phyloP scores from a whole-genome alignment of 2,329 filamentous ascomycete genomes.

The Pestalotiopsis sp. region DNA sequence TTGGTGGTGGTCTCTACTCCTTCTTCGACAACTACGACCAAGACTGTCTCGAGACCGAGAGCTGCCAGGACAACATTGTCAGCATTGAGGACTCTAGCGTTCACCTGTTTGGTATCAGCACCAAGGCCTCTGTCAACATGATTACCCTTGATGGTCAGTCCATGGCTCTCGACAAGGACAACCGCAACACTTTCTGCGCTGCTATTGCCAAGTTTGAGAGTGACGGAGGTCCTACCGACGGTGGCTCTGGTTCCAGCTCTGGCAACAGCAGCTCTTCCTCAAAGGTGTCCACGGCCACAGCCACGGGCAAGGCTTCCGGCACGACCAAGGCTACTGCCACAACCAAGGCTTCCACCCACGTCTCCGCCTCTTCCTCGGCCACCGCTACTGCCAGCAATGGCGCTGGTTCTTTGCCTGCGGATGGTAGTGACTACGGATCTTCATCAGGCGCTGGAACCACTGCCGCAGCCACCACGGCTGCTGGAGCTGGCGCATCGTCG shows the following conservation, averaged over 20 bases:
- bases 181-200: conserved; percentile 67
- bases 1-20: conserved; percentile 76
- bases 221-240: conserved; percentile 14
- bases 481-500: neutral
- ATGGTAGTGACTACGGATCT: conserved; percentile 10
- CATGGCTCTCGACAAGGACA: conserved; percentile 59
- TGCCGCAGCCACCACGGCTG: neutral
- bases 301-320: conserved; percentile 3
- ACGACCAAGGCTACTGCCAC: neutral
- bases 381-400: neutral
- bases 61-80: conserved; percentile 80
- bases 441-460: conserved; percentile 5
- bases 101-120: conserved; percentile 70
- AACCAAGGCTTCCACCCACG: neutral
- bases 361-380: neutral
- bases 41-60: conserved; percentile 66
- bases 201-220: conserved; percentile 56
- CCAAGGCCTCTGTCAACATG: conserved; percentile 77
- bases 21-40: conserved; percentile 85
- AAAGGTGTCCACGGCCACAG: neutral
- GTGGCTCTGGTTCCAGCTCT: neutral
- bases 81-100: conserved; percentile 68
- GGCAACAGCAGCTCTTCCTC: conserved; percentile 3
- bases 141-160: conserved; percentile 62
- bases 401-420: conserved; percentile 10